Evolutionary conservation across 176 grass and related monocot species (phyloP), one percentile per base, ranked within the genome.

Genomic region (Carex parvula): DNA sequence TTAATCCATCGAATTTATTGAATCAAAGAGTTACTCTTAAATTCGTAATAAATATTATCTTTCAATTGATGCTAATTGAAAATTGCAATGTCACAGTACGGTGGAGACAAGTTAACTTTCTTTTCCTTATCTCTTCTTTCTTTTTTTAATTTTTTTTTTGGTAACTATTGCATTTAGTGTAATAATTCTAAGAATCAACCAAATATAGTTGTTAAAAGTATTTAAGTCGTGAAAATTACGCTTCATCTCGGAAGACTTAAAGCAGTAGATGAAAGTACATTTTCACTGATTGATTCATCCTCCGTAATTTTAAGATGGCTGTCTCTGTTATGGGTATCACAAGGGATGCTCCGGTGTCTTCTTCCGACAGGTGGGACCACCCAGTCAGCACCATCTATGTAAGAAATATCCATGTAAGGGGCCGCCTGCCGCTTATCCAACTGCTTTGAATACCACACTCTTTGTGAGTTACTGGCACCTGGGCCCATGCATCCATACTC

Each of bases 401-500:
- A 97, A 20, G 94, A 94, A 57, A 88, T 58, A 75, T 91, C 90
- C 87, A 92, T 92, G 87, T 89, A 97, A 0, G 89, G 26, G 41
- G 86, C 83, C 1, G 85, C 94, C 57, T 97, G 73, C 20, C 88
- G 69, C 24, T 77, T 58, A 56, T 91, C 89, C 33, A 97, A 83
- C 80, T 90, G 90, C 83, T 73, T 87, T 11, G 92, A 84, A 70
- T 92, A 94, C 15, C 83, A 1, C 22, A 86, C 88, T 78, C 94
- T 89, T 52, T 70, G 79, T 16, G 83, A 50, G 82, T 7, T 70
- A 62, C 61, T 64, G 48, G 92, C 92, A 4, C 88, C 92, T 29
- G 92, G 90, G 0, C 94, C 94, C 85, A 83, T 86, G 83, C 94
- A 92, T 57, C 87, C 87, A 60, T 85, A 97, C 81, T 97, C 94